phyloP scores from a whole-genome alignment of 192 early-diverging fungal species.

The Spizellomyces punctatus region DNA sequence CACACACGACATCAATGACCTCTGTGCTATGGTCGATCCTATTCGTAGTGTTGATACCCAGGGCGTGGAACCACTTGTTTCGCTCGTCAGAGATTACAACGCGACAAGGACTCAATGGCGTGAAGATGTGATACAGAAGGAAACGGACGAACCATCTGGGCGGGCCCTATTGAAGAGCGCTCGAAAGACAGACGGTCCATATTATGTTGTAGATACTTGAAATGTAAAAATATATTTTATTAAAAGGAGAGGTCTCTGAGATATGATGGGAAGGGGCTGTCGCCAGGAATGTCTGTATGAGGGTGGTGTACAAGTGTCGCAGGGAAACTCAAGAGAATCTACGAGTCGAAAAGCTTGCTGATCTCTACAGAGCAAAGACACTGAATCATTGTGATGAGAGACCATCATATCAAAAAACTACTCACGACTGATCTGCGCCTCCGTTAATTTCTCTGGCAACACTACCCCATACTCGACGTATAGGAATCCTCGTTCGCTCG shows the following conservation, averaged over 20 bases:
- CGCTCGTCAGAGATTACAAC: slow-evolving; percentile 9
- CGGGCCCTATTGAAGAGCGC: slow-evolving; percentile 9
- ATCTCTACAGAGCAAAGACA: background rate
- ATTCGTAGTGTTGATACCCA: slow-evolving; percentile 20
- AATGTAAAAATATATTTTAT: background rate
- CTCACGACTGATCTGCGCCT: slow-evolving; percentile 39
- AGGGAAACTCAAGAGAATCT: no score
- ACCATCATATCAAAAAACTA: background rate
- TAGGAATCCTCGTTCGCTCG: slow-evolving; percentile 71
- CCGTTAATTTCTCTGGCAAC: slow-evolving; percentile 68
- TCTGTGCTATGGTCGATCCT: slow-evolving; percentile 26
- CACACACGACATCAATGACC: slow-evolving; percentile 21
- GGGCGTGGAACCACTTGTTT: slow-evolving; percentile 29
- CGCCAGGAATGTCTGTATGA: background rate
- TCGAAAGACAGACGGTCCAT: slow-evolving; percentile 5
- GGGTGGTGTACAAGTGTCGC: background rate
- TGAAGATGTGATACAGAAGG: background rate
- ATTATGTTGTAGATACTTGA: slow-evolving; percentile 14
- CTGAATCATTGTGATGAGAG: background rate
- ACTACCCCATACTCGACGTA: slow-evolving; percentile 87
- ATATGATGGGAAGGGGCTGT: background rate
- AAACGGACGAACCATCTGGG: background rate
- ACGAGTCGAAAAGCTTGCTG: background rate
- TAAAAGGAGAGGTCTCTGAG: background rate
- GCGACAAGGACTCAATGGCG: background rate